Conservation (phyloP, 2,329 filamentous ascomycete species). For the Xylariaceae sp. region DNA sequence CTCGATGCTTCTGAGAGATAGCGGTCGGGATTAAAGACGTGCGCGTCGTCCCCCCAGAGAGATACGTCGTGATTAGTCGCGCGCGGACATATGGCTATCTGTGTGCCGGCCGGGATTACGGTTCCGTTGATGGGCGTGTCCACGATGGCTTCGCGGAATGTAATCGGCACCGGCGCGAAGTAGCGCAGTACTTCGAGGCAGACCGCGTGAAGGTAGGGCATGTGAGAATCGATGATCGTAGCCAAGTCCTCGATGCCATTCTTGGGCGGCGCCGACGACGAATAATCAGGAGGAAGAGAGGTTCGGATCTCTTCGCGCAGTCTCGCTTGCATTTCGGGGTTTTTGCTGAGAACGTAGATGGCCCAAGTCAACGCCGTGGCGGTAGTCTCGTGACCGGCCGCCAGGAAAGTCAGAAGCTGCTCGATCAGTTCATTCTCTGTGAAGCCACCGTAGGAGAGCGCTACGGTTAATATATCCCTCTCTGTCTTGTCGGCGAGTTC, state of each 20-base stretch:
- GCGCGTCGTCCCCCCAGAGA: slow-evolving; percentile 19
- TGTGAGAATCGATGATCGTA: slow-evolving; percentile 13
- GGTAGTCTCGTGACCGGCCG: slow-evolving; percentile 18
- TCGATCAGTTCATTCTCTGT: slow-evolving; percentile 20
- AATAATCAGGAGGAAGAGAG: slow-evolving; percentile 13
- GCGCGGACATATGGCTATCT: slow-evolving; percentile 12
- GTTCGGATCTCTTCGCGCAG: slow-evolving; percentile 19
- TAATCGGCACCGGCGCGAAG: slow-evolving; percentile 16
- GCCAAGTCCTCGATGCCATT: slow-evolving; percentile 5
- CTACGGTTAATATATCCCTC: slow-evolving; percentile 19
- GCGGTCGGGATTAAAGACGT: slow-evolving; percentile 17
- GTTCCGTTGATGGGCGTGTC: slow-evolving; percentile 15
- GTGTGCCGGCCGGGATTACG: slow-evolving; percentile 15
- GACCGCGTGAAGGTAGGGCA: slow-evolving; percentile 18
- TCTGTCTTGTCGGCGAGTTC: slow-evolving; percentile 15
- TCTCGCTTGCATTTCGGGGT: slow-evolving; percentile 15
- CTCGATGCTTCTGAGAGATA: slow-evolving; percentile 12
- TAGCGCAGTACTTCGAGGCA: slow-evolving; percentile 18
- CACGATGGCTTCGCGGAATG: slow-evolving; percentile 14
- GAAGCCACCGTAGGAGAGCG: slow-evolving; percentile 18
- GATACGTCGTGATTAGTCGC: slow-evolving; percentile 13
- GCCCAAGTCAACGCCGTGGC: slow-evolving; percentile 17
- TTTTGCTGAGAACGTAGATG: slow-evolving; percentile 13
- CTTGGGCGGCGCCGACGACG: neutral
- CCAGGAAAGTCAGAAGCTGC: slow-evolving; percentile 19